Conservation (phyloP, 1,284 basidiomycete species). For the Boletus nobilissimus region DNA sequence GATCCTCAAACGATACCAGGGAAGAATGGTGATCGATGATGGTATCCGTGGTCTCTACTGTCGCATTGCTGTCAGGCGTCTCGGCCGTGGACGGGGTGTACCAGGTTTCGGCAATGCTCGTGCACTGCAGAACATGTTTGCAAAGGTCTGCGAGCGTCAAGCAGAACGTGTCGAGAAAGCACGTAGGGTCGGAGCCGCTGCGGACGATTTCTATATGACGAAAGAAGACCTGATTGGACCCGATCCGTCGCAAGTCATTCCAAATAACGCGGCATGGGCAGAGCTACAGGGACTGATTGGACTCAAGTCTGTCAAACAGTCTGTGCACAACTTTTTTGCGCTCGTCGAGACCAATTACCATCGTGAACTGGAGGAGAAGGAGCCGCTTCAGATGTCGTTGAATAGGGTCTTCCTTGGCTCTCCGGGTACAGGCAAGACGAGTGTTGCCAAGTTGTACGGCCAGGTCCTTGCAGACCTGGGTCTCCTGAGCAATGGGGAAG, state of each 20-base stretch:
- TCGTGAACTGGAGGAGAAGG: conserved; percentile 64
- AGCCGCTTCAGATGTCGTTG: conserved; percentile 62
- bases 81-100: conserved; percentile 63
- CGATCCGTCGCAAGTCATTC: conserved; percentile 60
- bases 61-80: conserved; percentile 63
- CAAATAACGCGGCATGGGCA: conserved; percentile 58
- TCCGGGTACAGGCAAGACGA: conserved; percentile 75
- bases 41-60: conserved; percentile 64
- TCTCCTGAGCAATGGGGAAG: conserved; percentile 72
- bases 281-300: conserved; percentile 64
- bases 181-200: conserved; percentile 50
- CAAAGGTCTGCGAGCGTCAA: conserved; percentile 60
- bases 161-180: conserved; percentile 57
- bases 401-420: conserved; percentile 72
- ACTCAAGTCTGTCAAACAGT: conserved; percentile 62
- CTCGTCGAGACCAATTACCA: conserved; percentile 62
- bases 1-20: conserved; percentile 57
- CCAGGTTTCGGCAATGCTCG: conserved; percentile 75
- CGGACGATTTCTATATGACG: conserved; percentile 61
- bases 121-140: conserved; percentile 62
- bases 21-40: conserved; percentile 63
- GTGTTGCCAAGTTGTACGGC: conserved; percentile 70
- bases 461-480: conserved; percentile 65
- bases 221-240: conserved; percentile 71
- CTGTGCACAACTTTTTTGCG: conserved; percentile 58